Conservation (phyloP, 2,329 filamentous ascomycete genomes). For the Amphichorda felina region DNA sequence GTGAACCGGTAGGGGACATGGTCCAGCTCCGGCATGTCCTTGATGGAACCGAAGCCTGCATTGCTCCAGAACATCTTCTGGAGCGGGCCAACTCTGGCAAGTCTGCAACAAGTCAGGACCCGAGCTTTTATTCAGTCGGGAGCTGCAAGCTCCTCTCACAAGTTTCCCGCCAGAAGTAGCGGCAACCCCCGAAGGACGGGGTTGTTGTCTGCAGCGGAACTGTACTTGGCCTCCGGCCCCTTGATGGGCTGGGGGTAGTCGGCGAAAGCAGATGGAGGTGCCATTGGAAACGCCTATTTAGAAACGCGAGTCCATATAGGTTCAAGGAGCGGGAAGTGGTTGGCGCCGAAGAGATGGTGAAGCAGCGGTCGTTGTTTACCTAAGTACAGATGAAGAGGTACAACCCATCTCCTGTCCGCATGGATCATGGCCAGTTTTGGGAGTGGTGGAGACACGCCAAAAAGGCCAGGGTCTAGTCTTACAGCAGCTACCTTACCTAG, state of each 20-base stretch:
- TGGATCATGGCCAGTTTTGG: too few relatives aligned
- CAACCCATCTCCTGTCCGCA: too few relatives aligned
- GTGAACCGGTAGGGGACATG: constrained; percentile 32
- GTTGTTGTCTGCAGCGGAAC: constrained; percentile 40
- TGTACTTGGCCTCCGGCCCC: constrained; percentile 22
- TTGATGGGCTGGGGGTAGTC: constrained; percentile 27
- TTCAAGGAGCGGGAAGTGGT: too few relatives aligned
- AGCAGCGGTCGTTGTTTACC: too few relatives aligned
- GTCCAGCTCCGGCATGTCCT: constrained; percentile 32
- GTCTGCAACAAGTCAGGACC: not conserved
- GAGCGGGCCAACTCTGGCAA: constrained; percentile 18
- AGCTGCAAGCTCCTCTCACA: constrained; percentile 32
- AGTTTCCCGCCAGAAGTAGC: constrained; percentile 46
- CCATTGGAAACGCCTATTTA: too few relatives aligned
- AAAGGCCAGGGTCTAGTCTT: too few relatives aligned
- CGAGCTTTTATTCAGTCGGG: not conserved
- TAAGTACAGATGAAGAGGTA: too few relatives aligned
- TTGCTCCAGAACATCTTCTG: constrained; percentile 60
- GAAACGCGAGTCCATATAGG: too few relatives aligned
- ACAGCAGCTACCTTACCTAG: too few relatives aligned
- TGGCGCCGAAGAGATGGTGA: too few relatives aligned
- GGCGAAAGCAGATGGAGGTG: constrained; percentile 20
- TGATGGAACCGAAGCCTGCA: constrained; percentile 41
- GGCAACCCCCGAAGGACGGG: constrained; percentile 57
- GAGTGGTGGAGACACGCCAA: too few relatives aligned